phyloP scores from a whole-genome alignment of 768 basidiomycete species.

The Termitomyces sp. region DNA sequence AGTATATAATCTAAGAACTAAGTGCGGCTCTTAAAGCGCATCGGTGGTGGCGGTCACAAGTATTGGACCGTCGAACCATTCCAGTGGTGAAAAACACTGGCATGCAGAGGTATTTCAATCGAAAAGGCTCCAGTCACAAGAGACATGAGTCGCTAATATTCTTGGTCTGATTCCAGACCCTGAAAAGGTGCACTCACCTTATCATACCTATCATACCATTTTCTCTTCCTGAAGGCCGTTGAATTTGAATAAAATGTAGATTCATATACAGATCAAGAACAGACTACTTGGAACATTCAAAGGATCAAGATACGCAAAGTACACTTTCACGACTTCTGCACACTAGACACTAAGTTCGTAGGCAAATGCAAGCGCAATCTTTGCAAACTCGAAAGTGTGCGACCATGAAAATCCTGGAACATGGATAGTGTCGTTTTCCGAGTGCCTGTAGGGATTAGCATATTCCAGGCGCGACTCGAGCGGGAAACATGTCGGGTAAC shows the following conservation, averaged over 20 bases:
- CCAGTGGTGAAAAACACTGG: not conserved
- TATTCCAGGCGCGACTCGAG: constrained; percentile 21
- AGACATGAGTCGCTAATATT: too few species aligned
- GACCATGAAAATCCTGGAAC: constrained; percentile 47
- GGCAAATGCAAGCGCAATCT: constrained; percentile 28
- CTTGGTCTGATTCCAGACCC: not conserved
- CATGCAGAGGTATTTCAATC: not conserved
- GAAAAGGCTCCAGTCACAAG: too few species aligned
- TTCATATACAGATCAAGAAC: too few species aligned
- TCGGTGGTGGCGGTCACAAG: too few species aligned
- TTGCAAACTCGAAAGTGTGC: constrained; percentile 62
- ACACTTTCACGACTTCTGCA: not conserved
- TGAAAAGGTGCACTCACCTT: not conserved
- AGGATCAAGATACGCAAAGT: not conserved
- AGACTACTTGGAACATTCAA: not conserved
- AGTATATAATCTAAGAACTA: too few species aligned
- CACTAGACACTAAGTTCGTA: constrained; percentile 9
- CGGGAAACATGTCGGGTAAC: constrained; percentile 44
- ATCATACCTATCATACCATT: too few species aligned
- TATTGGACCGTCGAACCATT: not conserved
- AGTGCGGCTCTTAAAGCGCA: too few species aligned
- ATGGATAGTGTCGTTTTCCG: constrained; percentile 36
- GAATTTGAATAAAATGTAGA: not conserved
- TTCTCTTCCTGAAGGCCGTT: not conserved
- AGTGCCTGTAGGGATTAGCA: constrained; percentile 29